A percentile compares a stretch with the other conserved stretches of the same genome.
Conservation (phyloP, 345 rosid genomes). For the Gynandropsis gynandra region DNA sequence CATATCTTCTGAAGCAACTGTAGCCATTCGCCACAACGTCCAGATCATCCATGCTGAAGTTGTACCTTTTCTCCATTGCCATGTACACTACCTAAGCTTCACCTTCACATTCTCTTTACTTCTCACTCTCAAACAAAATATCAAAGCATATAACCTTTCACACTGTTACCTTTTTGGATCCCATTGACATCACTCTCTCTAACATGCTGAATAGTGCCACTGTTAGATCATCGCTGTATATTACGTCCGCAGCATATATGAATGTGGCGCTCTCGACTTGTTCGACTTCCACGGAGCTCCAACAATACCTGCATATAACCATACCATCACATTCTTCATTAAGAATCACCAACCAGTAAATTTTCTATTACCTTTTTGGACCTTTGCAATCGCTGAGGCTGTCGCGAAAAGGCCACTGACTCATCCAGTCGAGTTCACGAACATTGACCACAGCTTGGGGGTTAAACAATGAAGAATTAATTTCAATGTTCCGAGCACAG, state of each 20-base stretch:
- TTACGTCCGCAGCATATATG: slow-evolving; percentile 29
- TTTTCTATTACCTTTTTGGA: slow-evolving; percentile 39
- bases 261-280: slow-evolving; percentile 21
- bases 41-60: slow-evolving; percentile 70
- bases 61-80: slow-evolving; percentile 88
- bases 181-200: slow-evolving; percentile 27
- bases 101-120: background rate
- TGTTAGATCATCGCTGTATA: slow-evolving; percentile 32
- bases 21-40: slow-evolving; percentile 78
- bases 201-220: slow-evolving; percentile 23
- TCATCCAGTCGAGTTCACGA: slow-evolving; percentile 73
- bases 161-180: slow-evolving; percentile 25
- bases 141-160: background rate
- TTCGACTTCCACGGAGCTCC: slow-evolving; percentile 27
- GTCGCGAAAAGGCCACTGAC: slow-evolving; percentile 52
- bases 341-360: too few relatives aligned
- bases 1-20: slow-evolving; percentile 50
- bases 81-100: slow-evolving; percentile 55
- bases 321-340: too few relatives aligned
- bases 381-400: slow-evolving; percentile 18
- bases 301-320: slow-evolving; percentile 22
- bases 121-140: background rate
- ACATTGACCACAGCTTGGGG: slow-evolving; percentile 41
- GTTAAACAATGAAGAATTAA: slow-evolving; percentile 41
- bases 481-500: slow-evolving; percentile 46